Evolutionary conservation across 805 yeast species (phyloP).

Genomic region (Myxozyma vanderwaltii): DNA sequence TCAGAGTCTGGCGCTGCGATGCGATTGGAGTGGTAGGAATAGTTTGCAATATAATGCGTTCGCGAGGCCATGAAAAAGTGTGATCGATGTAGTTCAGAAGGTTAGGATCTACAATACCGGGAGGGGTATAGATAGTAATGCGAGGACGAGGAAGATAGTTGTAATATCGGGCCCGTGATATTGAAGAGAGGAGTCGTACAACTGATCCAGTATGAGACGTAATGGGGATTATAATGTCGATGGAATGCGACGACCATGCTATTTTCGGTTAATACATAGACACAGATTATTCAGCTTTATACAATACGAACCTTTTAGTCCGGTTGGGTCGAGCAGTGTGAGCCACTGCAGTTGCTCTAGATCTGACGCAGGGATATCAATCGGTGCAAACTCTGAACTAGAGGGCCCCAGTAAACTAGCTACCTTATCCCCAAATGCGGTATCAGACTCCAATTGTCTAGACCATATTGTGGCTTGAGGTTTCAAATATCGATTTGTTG

Average conservation of each 20-base stretch:
- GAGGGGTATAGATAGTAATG: constrained; percentile 29
- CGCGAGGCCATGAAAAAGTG: constrained; percentile 23
- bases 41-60: constrained; percentile 22
- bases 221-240: constrained; percentile 30
- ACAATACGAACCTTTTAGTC: constrained; percentile 15
- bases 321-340: constrained; percentile 12
- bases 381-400: constrained; percentile 27
- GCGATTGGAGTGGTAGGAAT: constrained; percentile 10
- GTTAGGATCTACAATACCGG: constrained; percentile 26
- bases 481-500: constrained; percentile 8
- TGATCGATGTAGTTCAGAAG: constrained; percentile 25
- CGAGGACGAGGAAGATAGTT: constrained; percentile 29
- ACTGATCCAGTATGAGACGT: constrained; percentile 23
- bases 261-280: not conserved
- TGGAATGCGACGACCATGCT: constrained; percentile 27
- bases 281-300: not conserved
- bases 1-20: not conserved
- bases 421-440: constrained; percentile 16
- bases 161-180: constrained; percentile 27
- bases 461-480: constrained; percentile 31
- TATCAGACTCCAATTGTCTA: constrained; percentile 19
- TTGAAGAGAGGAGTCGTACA: constrained; percentile 21
- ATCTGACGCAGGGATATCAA: constrained; percentile 28
- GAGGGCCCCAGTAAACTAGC: constrained; percentile 21
- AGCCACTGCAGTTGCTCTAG: constrained; percentile 24